Base-by-base conservation (phyloP, 345 rosid species). In the Ceriops decandra region DNA sequence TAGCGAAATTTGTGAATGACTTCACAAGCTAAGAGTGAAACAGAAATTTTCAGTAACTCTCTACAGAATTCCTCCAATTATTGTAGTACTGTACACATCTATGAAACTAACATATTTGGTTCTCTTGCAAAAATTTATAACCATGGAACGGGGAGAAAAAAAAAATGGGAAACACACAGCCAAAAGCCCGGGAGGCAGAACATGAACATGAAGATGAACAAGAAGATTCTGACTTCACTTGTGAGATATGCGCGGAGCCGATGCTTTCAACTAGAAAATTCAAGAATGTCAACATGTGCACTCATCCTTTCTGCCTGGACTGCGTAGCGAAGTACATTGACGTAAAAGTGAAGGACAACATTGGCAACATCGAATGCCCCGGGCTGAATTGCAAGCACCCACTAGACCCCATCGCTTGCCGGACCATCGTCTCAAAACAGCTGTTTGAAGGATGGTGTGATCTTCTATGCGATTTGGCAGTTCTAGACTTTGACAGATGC, bases 291-390 rank as follows among this genome's bases (percentile, higher is more conserved):
- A 32, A 27, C 36, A 2, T 22, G 4, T 76, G 76, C n/a, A 16
- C 2, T 17, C 73, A 71, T 53, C 62, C 57, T 11, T 71, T 67
- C 33, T 76, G 76, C 16, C 0, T 19, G 13, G 69, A 67, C 28
- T 72, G 76, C 72, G 28, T 76, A 30, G 57, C 69, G 19, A 67
- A 62, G 22, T 76, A 71, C 38, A 47, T 67, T 7, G 20, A 76
- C 67, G 57, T 17, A 21, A 62, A 33, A 66, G 16, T 76, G 0
- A 52, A 62, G 36, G 69, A 27, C 17, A n/a, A 3, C 7, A 21
- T 6, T 0, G 66, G 51, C 13, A 15, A 13, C 19, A 47, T 76
- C 4, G 1, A 62, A 67, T 76, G 80, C 65, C 80, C 69, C 15
- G 65, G 62, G 5, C 52, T 71, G 26, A 22, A 26, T 31, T 76